phyloP scores from a whole-genome alignment of 2,329 filamentous ascomycete genomes.

The Penicillium frequentans region DNA sequence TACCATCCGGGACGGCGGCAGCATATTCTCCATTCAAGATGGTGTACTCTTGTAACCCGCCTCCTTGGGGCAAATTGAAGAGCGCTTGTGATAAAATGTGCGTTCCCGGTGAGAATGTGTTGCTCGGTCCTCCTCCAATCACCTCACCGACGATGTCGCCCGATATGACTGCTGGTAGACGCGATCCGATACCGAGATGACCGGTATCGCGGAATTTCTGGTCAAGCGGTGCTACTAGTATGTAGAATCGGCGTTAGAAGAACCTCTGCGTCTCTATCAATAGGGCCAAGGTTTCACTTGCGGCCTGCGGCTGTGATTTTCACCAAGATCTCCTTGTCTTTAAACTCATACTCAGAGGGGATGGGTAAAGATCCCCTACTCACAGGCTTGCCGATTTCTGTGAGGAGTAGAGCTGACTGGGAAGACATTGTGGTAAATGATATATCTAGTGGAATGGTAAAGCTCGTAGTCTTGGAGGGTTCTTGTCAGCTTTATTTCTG shows the following conservation, averaged over 20 bases:
- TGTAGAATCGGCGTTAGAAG: background rate
- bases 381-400: background rate
- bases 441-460: too few species aligned
- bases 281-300: background rate
- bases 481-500: too few species aligned
- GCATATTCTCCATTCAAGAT: constrained; percentile 1
- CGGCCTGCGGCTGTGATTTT: background rate
- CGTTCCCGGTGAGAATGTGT: background rate
- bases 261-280: background rate
- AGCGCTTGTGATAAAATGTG: background rate
- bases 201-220: constrained; percentile 2
- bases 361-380: background rate
- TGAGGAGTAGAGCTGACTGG: background rate
- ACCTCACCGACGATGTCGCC: background rate
- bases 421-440: background rate
- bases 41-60: background rate
- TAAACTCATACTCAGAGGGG: background rate
- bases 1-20: background rate
- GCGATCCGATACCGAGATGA: background rate
- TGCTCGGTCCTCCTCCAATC: background rate
- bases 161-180: background rate
- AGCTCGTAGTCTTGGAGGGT: too few species aligned
- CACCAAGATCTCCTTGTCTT: background rate
- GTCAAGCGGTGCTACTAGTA: background rate
- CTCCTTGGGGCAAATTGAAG: background rate